Conservation (phyloP, 345 rosid species). For the Gynandropsis gynandra region DNA sequence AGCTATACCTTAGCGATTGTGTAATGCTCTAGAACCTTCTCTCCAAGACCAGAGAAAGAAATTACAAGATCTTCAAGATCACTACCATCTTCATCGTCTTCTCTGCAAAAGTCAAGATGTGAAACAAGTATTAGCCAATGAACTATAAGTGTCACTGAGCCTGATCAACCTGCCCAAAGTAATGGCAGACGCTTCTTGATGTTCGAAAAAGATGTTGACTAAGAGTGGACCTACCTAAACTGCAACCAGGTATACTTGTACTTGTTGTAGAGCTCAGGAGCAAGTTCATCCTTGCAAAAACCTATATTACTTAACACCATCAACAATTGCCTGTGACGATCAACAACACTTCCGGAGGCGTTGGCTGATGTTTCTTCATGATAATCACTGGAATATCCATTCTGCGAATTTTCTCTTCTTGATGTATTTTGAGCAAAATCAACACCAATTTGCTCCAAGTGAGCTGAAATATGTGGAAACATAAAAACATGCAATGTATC, state of each 20-base stretch:
- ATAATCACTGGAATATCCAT: constrained; percentile 50
- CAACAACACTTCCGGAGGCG: constrained; percentile 56
- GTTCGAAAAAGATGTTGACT: constrained; percentile 15
- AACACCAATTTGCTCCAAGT: constrained; percentile 53
- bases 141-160: constrained; percentile 7
- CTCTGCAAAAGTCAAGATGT: constrained; percentile 39
- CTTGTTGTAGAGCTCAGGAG: constrained; percentile 67
- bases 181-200: background rate
- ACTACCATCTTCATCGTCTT: constrained; percentile 52
- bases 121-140: too few relatives aligned
- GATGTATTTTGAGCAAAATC: constrained; percentile 46
- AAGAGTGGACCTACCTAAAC: constrained; percentile 42
- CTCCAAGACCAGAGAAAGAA: constrained; percentile 77
- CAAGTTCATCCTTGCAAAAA: constrained; percentile 92
- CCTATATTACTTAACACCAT: constrained; percentile 90
- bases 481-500: constrained; percentile 17
- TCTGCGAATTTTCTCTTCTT: constrained; percentile 40
- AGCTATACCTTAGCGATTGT: constrained; percentile 83
- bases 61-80: constrained; percentile 72
- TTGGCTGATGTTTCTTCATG: constrained; percentile 39
- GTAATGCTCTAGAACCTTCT: constrained; percentile 83
- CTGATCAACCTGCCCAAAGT: constrained; percentile 1
- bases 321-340: constrained; percentile 66
- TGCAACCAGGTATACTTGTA: constrained; percentile 75
- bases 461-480: constrained; percentile 34